A percentile compares a stretch with the other conserved stretches of the same genome.
Evolutionary conservation across 257 asterid genomes (phyloP).

Genomic region (Verbena officinalis): DNA sequence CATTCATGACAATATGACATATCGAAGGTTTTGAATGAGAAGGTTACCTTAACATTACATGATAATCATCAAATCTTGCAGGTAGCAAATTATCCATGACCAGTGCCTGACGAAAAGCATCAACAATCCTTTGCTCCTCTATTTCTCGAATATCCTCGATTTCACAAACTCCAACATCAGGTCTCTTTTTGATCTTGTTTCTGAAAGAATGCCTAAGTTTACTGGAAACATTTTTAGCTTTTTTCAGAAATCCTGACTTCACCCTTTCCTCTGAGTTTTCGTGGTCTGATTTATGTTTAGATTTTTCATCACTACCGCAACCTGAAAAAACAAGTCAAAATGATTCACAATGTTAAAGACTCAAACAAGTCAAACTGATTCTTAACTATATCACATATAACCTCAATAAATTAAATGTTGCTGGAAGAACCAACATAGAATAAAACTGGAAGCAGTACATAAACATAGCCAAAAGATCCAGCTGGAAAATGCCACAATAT

Average conservation of each 20-base stretch:
- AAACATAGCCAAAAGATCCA: not conserved
- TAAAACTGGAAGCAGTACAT: conserved; percentile 19
- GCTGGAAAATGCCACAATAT: conserved; percentile 15
- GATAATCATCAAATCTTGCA: conserved; percentile 58
- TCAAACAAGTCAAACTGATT: conserved; percentile 21
- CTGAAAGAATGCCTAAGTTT: conserved; percentile 41
- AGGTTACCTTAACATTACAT: conserved; percentile 61
- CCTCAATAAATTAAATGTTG: not conserved
- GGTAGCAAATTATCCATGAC: conserved; percentile 62
- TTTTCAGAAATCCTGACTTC: conserved; percentile 42
- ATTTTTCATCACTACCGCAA: conserved; percentile 38
- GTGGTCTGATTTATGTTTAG: conserved; percentile 40
- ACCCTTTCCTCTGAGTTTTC: conserved; percentile 41
- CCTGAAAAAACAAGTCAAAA: conserved; percentile 36
- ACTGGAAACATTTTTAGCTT: conserved; percentile 40
- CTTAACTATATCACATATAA: not conserved
- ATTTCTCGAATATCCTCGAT: conserved; percentile 42
- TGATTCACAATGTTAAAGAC: conserved; percentile 6
- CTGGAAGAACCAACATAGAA: not conserved
- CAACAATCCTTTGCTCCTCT: conserved; percentile 53
- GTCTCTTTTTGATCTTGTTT: conserved; percentile 38
- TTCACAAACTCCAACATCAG: conserved; percentile 37
- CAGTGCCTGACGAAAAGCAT: conserved; percentile 59
- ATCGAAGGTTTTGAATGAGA: conserved; percentile 7
- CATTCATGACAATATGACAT: not conserved